Base-by-base conservation (phyloP, 78 protist genomes). In the Dictyostelium firmibasis region DNA sequence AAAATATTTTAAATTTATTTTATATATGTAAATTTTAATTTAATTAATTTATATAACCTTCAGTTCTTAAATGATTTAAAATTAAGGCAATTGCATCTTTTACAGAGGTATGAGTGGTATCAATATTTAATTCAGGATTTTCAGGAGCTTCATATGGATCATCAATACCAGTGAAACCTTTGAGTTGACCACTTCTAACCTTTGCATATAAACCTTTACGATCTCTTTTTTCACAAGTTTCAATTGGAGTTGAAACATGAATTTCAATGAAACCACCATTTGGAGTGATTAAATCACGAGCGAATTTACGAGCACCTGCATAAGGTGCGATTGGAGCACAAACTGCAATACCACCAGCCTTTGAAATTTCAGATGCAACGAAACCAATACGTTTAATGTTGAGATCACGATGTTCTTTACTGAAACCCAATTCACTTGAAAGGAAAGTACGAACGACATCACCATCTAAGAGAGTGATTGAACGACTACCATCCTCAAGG, bases 311-410 rank as follows among this genome's bases (percentile, higher is more conserved):
- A 13, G 96, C 72, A 8, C 18, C 81, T 13, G 38, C 36, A 72
- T 94, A 94, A 41, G 97, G 97, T 23, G 97, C 97, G 8, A 94
- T 94, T 31, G 97, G 97, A 2, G 97, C 97, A 25, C 97, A 94
- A 44, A 94, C 72, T 2, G 94, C 86, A 84, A 88, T 85, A 57
- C 97, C 97, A 41, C 97, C 91, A 20, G 92, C 83, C 41, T 88
- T 86, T 50, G 38, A 35, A 20, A 94, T 74, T 64, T 84, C 91
- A 1, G 95, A 89, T 0, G 97, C 92, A 62, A 94, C 97, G 72
- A 82, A 94, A 47, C 94, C 97, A 25, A 94, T 85, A 35, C 97
- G 77, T 60, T 83, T 74, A 23, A 94, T 88, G 31, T 94, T 94
- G 50, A 83, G 84, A 44, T 94, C 87, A 57, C 97, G 78, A 74